Evolutionary conservation across 2,329 filamentous ascomycete species (phyloP).

Genomic region (Hypoxylon sp.): DNA sequence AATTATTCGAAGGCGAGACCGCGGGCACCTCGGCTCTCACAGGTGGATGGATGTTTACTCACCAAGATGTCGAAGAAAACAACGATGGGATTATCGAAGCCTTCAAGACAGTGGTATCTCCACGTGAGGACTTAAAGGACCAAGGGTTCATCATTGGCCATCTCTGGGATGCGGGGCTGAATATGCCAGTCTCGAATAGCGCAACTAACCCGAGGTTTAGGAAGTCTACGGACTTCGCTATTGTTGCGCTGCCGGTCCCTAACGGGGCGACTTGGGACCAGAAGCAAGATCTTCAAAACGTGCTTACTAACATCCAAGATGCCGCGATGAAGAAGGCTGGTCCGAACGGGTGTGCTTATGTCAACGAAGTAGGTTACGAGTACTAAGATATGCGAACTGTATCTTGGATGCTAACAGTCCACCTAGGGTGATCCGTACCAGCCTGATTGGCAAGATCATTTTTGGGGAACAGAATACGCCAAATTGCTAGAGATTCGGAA

Average conservation of each 20-base stretch:
- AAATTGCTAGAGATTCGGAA: conserved; percentile 48
- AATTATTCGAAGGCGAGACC: conserved; percentile 57
- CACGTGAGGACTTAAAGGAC: conserved; percentile 49
- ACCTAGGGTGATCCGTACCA: conserved; percentile 55
- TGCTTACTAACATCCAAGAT: conserved; percentile 58
- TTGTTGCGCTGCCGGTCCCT: conserved; percentile 54
- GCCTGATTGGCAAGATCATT: conserved; percentile 50
- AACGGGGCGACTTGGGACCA: conserved; percentile 60
- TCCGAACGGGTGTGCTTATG: conserved; percentile 60
- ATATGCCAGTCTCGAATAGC: conserved; percentile 56
- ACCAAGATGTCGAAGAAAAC: conserved; percentile 56
- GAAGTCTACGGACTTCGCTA: conserved; percentile 56
- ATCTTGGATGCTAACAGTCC: conserved; percentile 16
- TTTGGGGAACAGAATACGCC: conserved; percentile 52
- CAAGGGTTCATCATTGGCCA: conserved; percentile 57
- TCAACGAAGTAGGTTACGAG: conserved; percentile 59
- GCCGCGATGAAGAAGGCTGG: conserved; percentile 57
- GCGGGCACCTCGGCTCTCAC: conserved; percentile 56
- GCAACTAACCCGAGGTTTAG: conserved; percentile 59
- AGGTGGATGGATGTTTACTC: conserved; percentile 58
- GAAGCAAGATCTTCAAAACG: conserved; percentile 59
- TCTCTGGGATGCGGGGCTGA: conserved; percentile 58
- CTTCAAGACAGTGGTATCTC: conserved; percentile 54
- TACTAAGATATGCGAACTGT: neutral
- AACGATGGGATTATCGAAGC: conserved; percentile 57